Evolutionary conservation across 139 green algal genomes (phyloP).

Genomic region (Ulvella scutata): DNA sequence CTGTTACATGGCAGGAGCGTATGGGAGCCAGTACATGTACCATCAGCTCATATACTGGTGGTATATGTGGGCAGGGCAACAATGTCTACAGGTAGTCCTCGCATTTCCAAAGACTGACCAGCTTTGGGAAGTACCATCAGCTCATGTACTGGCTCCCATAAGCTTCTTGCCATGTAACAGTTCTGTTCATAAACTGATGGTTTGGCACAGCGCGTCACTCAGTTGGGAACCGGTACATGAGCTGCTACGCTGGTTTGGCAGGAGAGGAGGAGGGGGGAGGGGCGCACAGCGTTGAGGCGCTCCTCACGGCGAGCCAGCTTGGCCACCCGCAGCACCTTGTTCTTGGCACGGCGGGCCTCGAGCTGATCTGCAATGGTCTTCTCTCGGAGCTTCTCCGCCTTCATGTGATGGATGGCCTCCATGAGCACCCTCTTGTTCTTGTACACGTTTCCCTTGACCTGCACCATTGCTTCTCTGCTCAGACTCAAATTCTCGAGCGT

Average conservation of each 20-base stretch:
- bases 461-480: background rate
- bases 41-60: no score
- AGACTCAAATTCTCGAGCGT: background rate
- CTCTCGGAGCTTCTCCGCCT: slow-evolving; percentile 96
- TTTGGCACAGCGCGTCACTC: no score
- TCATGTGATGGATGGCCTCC: slow-evolving; percentile 97
- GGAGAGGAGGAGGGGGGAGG: background rate
- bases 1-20: no score
- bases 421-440: slow-evolving; percentile 99
- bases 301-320: slow-evolving; percentile 92
- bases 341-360: slow-evolving; percentile 91
- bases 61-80: no score
- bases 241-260: background rate
- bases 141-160: no score
- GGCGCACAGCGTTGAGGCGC: slow-evolving; percentile 35
- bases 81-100: no score
- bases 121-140: no score
- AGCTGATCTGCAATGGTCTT: slow-evolving; percentile 98
- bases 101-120: no score
- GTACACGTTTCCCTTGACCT: slow-evolving; percentile 99
- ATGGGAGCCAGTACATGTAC: no score
- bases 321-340: slow-evolving; percentile 82
- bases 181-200: no score
- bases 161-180: no score
- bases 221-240: no score